Percentiles rank a stretch among this genome's conserved stretches.
These are phyloP conservation scores for Rehmannia glutinosa DNA, from an alignment of 257 asterid species.

Conservation along the genomic window DNA sequence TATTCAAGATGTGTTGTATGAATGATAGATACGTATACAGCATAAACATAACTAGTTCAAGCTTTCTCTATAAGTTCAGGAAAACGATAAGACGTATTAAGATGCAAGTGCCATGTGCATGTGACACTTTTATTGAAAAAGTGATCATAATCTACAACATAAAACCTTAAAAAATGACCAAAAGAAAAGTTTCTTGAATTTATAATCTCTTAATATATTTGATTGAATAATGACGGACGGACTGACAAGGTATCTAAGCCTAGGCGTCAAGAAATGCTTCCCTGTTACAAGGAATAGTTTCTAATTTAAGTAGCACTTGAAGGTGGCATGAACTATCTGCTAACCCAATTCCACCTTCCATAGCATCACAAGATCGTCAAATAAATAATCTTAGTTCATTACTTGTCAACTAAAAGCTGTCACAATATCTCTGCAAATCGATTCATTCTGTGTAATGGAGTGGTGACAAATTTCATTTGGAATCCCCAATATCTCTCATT, in stretches of 20 bases:
- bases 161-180: not conserved
- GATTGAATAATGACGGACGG: not conserved
- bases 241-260: not conserved
- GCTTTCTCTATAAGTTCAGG: not conserved
- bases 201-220: not conserved
- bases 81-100: not conserved
- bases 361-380: slow-evolving; percentile 7
- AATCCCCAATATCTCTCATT: not conserved
- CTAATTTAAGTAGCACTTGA: not conserved
- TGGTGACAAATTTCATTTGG: not conserved
- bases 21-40: too few relatives aligned
- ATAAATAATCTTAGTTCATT: too few relatives aligned
- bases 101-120: not conserved
- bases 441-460: not conserved
- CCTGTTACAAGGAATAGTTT: not conserved
- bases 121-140: not conserved
- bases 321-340: not conserved
- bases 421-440: too few relatives aligned
- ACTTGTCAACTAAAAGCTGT: too few relatives aligned
- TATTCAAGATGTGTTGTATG: too few relatives aligned
- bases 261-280: not conserved
- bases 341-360: slow-evolving; percentile 4
- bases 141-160: not conserved
- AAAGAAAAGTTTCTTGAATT: not conserved
- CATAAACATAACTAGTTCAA: too few relatives aligned